Base-by-base conservation (phyloP, 768 basidiomycete genomes). In the Termitomyces sp. region DNA sequence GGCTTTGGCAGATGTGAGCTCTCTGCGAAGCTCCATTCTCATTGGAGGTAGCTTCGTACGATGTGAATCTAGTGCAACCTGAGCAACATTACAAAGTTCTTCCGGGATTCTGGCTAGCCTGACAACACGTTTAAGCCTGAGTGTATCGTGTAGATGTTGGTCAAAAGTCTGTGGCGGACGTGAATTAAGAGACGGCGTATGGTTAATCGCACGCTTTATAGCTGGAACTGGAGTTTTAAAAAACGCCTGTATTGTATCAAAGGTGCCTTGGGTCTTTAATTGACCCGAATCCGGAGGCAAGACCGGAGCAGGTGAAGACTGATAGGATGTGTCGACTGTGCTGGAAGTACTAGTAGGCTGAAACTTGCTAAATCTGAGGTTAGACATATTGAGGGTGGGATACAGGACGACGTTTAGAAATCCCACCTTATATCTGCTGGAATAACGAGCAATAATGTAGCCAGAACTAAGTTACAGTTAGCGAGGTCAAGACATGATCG, bases 81-180 rank as follows among this genome's bases (percentile, higher is more conserved):
- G 45, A 7, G 57, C 53, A 22, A 51, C 20, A 20, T 33, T 22
- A 10, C 33, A 16, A 9, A 59, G 24, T 12, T 59, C 58, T 5
- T 53, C 43, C 9, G 37, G 8, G 32, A 59, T 20, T 1, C 30
- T 20, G 14, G 30, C 24, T 24, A 55, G 36, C 12, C 22, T 37
- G 1, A 59, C 30, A 24, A 59, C 53, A 33, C 32, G 42, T 22
- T 51, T 42, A 9, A 59, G 58, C 20, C 22, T 61, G 36, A 61
- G 56, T 6, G 9, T 16, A 8, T 37, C 42, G 13, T 44, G 49
- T 4, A 61, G 20, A 34, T 61, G 60, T 39, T 49, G 42, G 27
- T 61, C 60, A 16, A 48, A 61, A 18, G 1, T 18, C n/a, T 37
- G 33, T 22, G 59, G 59, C 1, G 37, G 33, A 32, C 59, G 59